Conservation (phyloP, 345 rosid species). For the Nasturtium officinale region DNA sequence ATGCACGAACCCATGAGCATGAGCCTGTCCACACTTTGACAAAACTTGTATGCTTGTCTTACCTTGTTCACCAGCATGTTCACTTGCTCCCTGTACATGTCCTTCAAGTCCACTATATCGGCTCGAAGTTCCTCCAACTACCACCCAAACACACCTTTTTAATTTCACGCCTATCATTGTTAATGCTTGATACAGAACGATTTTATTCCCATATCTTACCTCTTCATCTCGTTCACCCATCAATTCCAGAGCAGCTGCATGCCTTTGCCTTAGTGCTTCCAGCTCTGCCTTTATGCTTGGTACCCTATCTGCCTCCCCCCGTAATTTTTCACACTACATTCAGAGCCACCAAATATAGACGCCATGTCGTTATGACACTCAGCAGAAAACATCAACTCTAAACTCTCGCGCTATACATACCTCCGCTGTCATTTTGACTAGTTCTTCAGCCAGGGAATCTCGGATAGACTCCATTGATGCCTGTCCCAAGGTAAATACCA, state of each 20-base stretch:
- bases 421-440: slow-evolving; percentile 94
- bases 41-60: slow-evolving; percentile 13
- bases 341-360: slow-evolving; percentile 33
- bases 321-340: slow-evolving; percentile 85
- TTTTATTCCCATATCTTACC: slow-evolving; percentile 49
- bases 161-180: slow-evolving; percentile 17
- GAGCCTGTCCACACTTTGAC: slow-evolving; percentile 4
- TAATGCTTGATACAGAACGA: neutral
- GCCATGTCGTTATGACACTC: neutral
- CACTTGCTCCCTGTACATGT: slow-evolving; percentile 99
- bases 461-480: slow-evolving; percentile 94
- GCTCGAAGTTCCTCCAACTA: slow-evolving; percentile 99
- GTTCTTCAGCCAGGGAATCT: slow-evolving; percentile 96
- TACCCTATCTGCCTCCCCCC: slow-evolving; percentile 65
- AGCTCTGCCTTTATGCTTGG: slow-evolving; percentile 90
- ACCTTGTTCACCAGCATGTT: slow-evolving; percentile 98
- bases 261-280: slow-evolving; percentile 90
- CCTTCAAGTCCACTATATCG: slow-evolving; percentile 96
- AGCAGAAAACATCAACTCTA: neutral
- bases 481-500: slow-evolving; percentile 44
- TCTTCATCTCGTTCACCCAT: slow-evolving; percentile 99
- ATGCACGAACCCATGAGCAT: slow-evolving; percentile 25
- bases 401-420: slow-evolving; percentile 39
- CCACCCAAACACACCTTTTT: slow-evolving; percentile 35
- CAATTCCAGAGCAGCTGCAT: slow-evolving; percentile 93